Base-by-base conservation (phyloP, 2,329 filamentous ascomycete species). In the Botryosphaeria dothidea region DNA sequence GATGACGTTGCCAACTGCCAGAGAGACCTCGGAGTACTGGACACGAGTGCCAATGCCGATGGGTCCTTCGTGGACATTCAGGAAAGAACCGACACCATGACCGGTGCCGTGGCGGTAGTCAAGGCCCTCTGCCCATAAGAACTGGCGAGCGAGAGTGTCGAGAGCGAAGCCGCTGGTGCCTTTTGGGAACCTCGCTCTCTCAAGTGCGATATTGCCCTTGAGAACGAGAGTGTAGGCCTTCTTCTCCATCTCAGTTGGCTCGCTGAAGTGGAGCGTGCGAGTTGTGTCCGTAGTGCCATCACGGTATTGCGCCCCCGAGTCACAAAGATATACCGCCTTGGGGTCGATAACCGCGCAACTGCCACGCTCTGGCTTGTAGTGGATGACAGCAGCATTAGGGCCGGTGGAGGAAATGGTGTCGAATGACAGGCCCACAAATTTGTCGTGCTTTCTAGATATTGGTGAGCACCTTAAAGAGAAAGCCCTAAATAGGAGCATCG, bases 221-320 rank as follows among this genome's bases (percentile, higher is more conserved):
- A 99, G 82, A 0, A 99, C 95, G 11, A 99, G 83, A 0, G 95
- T 99, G 77, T 97, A 97, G 0, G 94, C 89, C 74, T 92, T 92
- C 72, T 86, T 91, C 79, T 99, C 93, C 73, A 91, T 90, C 3
- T 88, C 87, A 0, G 90, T 92, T 0, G 95, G 95, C 27, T 88
- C 85, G 52, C 92, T 92, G 75, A 98, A 98, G 74, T 99, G 95
- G 43, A 97, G 82, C 0, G 95, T 99, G 46, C 95, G 86, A 4
- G 95, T 99, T 0, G 92, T 96, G 74, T 99, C 95, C 0, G 95
- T 99, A 0, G 95, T 99, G 64, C 95, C 95, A 75, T 99, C 95
- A 2, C 91, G 84, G 73, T 94, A 99, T 77, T 99, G 95, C n/a
- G 92, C 95, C 23, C 95, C 95, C 23, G 95, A 98, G 78, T 99